Conservation (phyloP, 805 yeast species). For the Wickerhamomyces bovis region DNA sequence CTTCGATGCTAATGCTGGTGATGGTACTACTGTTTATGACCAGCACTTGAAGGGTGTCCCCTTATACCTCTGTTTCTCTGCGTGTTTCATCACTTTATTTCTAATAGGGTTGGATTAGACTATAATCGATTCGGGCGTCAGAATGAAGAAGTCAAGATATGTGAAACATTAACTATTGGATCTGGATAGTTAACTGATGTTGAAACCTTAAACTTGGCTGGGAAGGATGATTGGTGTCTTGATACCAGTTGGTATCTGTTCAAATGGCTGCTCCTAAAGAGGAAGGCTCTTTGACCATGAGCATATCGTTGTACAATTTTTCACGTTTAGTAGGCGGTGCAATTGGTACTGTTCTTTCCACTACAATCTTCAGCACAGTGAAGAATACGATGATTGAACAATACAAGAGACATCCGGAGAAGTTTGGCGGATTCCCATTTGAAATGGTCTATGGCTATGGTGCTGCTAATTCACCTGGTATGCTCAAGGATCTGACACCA, state of each 20-base stretch:
- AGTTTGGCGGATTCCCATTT: neutral
- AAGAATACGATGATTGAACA: slow-evolving; percentile 6
- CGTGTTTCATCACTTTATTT: slow-evolving; percentile 23
- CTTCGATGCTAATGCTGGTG: slow-evolving; percentile 20
- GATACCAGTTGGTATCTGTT: slow-evolving; percentile 41
- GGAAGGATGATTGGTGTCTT: slow-evolving; percentile 38
- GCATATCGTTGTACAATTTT: slow-evolving; percentile 40
- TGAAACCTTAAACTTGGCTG: slow-evolving; percentile 24
- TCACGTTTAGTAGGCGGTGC: slow-evolving; percentile 42
- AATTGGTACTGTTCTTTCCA: slow-evolving; percentile 36
- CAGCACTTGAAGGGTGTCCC: slow-evolving; percentile 15
- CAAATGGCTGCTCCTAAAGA: slow-evolving; percentile 47
- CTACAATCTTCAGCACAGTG: slow-evolving; percentile 32
- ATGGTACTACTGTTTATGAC: slow-evolving; percentile 17
- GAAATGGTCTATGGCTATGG: neutral
- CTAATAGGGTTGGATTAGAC: slow-evolving; percentile 52
- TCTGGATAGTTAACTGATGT: slow-evolving; percentile 13
- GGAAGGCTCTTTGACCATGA: slow-evolving; percentile 43
- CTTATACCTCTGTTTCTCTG: slow-evolving; percentile 11
- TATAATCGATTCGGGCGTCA: slow-evolving; percentile 37
- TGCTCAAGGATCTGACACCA: neutral
- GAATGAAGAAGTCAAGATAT: slow-evolving; percentile 28
- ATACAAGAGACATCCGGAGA: neutral
- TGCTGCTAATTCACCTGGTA: neutral
- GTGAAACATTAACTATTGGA: slow-evolving; percentile 33